Evolutionary conservation across 768 basidiomycete genomes (phyloP), one percentile per base, ranked within the genome.

Genomic region (Terana coerulea): DNA sequence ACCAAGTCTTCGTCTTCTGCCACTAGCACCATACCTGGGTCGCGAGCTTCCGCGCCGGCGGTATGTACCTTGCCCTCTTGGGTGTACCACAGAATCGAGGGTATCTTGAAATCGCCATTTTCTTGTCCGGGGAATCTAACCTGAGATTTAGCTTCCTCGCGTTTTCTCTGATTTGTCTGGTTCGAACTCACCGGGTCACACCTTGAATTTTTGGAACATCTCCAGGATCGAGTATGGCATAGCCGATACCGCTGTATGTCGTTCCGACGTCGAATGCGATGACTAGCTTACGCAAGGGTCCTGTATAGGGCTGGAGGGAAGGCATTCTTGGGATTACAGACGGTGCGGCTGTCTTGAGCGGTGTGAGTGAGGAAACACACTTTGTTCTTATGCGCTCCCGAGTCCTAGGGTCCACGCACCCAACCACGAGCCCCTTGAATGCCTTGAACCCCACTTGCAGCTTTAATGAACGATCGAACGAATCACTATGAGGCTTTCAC

Each of bases 201-300:
- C 84, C 83, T 53, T 84, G 75, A 19, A 74, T 64, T 31, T 57
- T 57, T 14, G 71, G 70, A n/a, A 66, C 52, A 29, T 69, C 63
- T 0, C 70, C 69, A 11, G 70, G 70, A 45, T 72, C 68, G 15
- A 73, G 66, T 31, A 72, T 60, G 24, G 64, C 67, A 54, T 80
- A 80, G 0, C 72, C 75, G n/a, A 78, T 66, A 4, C 77, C 76
- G 34, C 78, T 79, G 46, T 63, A 78, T 0, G 76, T 80, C 1
- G 75, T 81, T 12, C 80, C 80, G 1, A 81, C 63, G 52, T 81
- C 80, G 35, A 81, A 76, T 1, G 54, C 49, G 1, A 55, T 1
- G 10, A 42, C 49, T 3, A 55, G 43, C 22, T 47, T 51, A 17
- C 54, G 49, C 1, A 41, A n/a, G 1, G 31, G 28, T 2, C 49